Evolutionary conservation across 2,329 filamentous ascomycete species (phyloP).

Genomic region (Stenocarpella maydis): DNA sequence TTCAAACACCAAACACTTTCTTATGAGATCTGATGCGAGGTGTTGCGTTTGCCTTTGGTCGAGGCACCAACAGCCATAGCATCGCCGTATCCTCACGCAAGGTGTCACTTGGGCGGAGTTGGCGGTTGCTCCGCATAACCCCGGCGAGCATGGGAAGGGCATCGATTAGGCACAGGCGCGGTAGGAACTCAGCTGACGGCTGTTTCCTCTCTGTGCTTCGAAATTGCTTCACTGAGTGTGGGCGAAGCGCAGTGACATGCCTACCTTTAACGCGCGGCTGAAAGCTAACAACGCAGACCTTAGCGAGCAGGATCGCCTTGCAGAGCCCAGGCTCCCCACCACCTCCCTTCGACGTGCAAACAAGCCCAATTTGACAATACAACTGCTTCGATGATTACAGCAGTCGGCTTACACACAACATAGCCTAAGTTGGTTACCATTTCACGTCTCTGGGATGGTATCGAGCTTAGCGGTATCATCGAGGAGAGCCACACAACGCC

Average conservation of each 20-base stretch:
- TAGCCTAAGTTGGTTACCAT: background rate
- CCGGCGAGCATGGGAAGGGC: background rate
- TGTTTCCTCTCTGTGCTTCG: background rate
- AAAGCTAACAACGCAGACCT: slow-evolving; percentile 4
- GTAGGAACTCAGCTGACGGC: background rate
- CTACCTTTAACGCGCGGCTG: slow-evolving; percentile 26
- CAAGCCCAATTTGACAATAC: slow-evolving; percentile 12
- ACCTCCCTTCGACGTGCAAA: background rate
- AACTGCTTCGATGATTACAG: slow-evolving; percentile 14
- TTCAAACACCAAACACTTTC: background rate
- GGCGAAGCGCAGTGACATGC: background rate
- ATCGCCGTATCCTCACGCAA: background rate
- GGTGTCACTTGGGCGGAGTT: background rate
- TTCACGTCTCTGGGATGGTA: background rate
- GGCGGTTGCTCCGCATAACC: background rate
- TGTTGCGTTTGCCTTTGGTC: background rate
- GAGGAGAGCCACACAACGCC: slow-evolving; percentile 13
- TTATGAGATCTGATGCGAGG: background rate
- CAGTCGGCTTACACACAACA: background rate
- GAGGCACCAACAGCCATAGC: background rate
- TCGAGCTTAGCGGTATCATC: slow-evolving; percentile 22
- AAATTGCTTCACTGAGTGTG: background rate
- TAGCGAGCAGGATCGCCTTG: slow-evolving; percentile 20
- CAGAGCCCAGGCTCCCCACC: slow-evolving; percentile 9
- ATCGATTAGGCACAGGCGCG: background rate